phyloP scores from a whole-genome alignment of 2,329 filamentous ascomycete species.

The Hypocrella siamensis region DNA sequence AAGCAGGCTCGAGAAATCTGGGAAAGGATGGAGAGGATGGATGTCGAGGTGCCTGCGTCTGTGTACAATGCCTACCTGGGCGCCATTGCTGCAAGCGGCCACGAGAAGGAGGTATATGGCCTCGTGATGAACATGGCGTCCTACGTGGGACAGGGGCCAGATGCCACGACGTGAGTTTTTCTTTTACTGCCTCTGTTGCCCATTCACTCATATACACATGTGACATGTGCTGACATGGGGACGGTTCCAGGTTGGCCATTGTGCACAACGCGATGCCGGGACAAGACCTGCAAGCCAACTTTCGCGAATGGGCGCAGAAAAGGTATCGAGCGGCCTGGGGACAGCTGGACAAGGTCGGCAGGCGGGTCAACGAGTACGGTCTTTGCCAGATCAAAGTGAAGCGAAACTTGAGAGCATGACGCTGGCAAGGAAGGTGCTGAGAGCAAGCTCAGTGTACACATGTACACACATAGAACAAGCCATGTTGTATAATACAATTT shows the following conservation, averaged over 20 bases:
- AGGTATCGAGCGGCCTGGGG: constrained; percentile 56
- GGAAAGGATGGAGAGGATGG: constrained; percentile 55
- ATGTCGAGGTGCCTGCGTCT: constrained; percentile 57
- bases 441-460: no score
- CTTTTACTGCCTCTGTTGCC: constrained; percentile 10
- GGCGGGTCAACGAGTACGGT: constrained; percentile 25
- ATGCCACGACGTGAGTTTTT: constrained; percentile 54
- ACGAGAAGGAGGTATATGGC: constrained; percentile 50
- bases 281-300: constrained; percentile 47
- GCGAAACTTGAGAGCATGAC: constrained; percentile 31
- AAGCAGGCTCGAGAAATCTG: constrained; percentile 51
- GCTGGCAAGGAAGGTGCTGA: no score
- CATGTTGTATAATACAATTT: no score
- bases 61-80: constrained; percentile 67
- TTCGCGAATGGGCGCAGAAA: constrained; percentile 59
- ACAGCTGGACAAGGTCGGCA: constrained; percentile 41
- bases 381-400: constrained; percentile 33
- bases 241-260: constrained; percentile 44
- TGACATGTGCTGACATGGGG: background rate
- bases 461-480: no score
- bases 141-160: constrained; percentile 51
- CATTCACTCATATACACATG: background rate
- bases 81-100: constrained; percentile 57
- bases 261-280: constrained; percentile 61
- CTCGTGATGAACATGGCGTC: constrained; percentile 52